These are phyloP conservation scores for Ogataea trehalophila DNA, from an alignment of 805 yeast species.

Conservation along the genomic window DNA sequence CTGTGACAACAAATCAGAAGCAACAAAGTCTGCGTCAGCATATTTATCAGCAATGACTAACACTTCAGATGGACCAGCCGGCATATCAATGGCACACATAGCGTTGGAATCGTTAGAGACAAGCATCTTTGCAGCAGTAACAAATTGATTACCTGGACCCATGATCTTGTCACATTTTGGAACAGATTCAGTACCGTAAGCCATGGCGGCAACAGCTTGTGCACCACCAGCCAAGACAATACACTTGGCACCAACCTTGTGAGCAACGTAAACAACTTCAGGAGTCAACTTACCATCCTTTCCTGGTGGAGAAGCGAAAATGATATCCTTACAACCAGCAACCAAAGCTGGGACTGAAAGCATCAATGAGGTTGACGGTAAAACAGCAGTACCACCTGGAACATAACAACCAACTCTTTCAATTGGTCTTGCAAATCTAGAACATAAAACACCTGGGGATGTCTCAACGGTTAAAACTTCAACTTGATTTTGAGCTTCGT, in stretches of 20 bases:
- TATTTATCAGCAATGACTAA: constrained; percentile 85
- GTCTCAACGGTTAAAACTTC: constrained; percentile 83
- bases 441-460: constrained; percentile 87
- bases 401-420: constrained; percentile 93
- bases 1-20: constrained; percentile 92
- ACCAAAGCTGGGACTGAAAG: constrained; percentile 97
- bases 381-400: constrained; percentile 98
- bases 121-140: constrained; percentile 98
- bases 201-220: constrained; percentile 98
- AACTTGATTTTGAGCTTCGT: constrained; percentile 80
- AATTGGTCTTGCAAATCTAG: constrained; percentile 92
- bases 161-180: constrained; percentile 94
- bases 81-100: constrained; percentile 96
- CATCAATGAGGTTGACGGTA: constrained; percentile 98
- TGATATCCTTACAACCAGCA: constrained; percentile 91
- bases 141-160: constrained; percentile 99
- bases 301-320: constrained; percentile 94
- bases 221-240: constrained; percentile 99
- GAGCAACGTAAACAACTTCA: constrained; percentile 96
- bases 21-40: constrained; percentile 94
- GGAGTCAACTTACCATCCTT: constrained; percentile 91
- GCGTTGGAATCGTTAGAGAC: constrained; percentile 95
- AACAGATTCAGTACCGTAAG: constrained; percentile 91
- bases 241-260: constrained; percentile 85
- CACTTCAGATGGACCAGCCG: constrained; percentile 99